phyloP scores from a whole-genome alignment of 1,284 basidiomycete species.

The Bjerkandera adusta region DNA sequence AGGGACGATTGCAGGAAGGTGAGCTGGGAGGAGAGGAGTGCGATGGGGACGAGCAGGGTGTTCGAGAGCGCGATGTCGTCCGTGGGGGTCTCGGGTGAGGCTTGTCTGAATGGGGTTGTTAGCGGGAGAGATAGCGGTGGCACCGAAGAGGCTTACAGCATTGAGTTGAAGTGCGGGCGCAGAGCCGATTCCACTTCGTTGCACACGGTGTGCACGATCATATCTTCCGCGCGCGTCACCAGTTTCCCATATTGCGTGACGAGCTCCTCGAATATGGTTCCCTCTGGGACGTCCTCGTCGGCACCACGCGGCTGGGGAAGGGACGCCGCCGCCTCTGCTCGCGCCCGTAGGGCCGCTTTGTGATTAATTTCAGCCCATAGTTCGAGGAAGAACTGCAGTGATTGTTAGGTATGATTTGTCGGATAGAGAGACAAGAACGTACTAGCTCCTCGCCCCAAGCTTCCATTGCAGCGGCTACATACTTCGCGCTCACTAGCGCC shows the following conservation, averaged over 20 bases:
- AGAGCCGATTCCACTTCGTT: constrained; percentile 76
- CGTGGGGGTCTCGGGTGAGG: constrained; percentile 16
- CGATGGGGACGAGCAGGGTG: constrained; percentile 68
- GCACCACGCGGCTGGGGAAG: constrained; percentile 45
- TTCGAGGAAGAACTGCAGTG: constrained; percentile 80
- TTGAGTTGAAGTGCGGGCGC: constrained; percentile 51
- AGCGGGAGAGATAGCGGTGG: background rate
- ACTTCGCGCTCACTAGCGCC: constrained; percentile 76
- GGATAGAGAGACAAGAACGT: constrained; percentile 26
- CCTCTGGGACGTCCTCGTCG: constrained; percentile 41
- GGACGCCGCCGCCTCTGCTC: constrained; percentile 44
- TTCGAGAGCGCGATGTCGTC: constrained; percentile 58
- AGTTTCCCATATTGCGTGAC: constrained; percentile 62
- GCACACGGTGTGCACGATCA: constrained; percentile 79
- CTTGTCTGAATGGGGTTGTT: constrained; percentile 25
- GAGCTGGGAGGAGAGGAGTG: constrained; percentile 73
- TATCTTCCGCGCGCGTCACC: constrained; percentile 75
- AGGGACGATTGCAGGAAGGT: constrained; percentile 59
- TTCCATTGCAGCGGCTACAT: constrained; percentile 64
- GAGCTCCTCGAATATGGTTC: constrained; percentile 77
- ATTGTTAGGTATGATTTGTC: background rate
- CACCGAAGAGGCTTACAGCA: background rate
- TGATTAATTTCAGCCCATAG: constrained; percentile 78
- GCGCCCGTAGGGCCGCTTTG: constrained; percentile 50
- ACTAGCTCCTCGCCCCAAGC: constrained; percentile 88